phyloP scores from a whole-genome alignment of 306 rosid genomes.

The Acacia crassicarpa region DNA sequence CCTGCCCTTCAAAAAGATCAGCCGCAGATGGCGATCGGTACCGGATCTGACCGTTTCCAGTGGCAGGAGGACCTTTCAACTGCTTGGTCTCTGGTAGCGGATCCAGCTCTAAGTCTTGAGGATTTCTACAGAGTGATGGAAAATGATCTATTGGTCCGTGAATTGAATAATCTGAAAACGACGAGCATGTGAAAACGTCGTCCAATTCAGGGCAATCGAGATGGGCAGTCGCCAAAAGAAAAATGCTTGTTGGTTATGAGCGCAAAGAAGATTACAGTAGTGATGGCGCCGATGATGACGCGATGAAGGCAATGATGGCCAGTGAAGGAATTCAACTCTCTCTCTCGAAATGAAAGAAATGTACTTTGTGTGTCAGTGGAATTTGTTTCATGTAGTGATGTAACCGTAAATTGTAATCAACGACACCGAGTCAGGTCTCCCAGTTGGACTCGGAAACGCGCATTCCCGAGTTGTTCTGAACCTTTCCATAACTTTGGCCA shows the following conservation, averaged over 20 bases:
- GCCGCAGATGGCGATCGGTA: constrained; percentile 71
- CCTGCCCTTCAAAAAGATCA: constrained; percentile 54
- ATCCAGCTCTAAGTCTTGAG: constrained; percentile 52
- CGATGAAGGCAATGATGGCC: background rate
- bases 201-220: background rate
- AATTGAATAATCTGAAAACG: background rate
- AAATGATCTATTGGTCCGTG: background rate
- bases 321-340: background rate
- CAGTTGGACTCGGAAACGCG: background rate
- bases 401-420: background rate
- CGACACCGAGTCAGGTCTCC: background rate
- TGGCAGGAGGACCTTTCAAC: constrained; percentile 47
- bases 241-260: background rate
- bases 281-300: background rate
- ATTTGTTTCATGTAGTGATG: background rate
- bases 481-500: background rate
- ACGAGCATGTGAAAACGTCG: background rate
- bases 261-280: background rate
- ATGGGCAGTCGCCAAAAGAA: background rate
- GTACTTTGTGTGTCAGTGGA: background rate
- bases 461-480: background rate
- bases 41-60: constrained; percentile 77
- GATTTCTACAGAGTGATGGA: background rate
- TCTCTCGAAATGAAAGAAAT: background rate
- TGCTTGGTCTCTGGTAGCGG: constrained; percentile 56